Evolutionary conservation across 495 filamentous ascomycete genomes (phyloP).

Genomic region (Hypoxylon fuscum): DNA sequence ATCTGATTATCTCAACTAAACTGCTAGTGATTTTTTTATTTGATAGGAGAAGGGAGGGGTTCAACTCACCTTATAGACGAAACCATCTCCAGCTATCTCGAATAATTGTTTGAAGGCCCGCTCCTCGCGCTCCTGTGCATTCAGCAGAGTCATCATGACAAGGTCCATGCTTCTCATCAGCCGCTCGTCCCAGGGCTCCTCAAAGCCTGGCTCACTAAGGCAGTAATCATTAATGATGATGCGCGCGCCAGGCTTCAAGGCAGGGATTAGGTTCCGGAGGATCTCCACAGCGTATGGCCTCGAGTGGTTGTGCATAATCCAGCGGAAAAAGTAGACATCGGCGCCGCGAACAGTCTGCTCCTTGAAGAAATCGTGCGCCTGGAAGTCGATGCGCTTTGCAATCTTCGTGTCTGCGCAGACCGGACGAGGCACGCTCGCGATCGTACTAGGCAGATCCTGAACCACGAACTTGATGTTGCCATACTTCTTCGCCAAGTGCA

Average conservation of each 20-base stretch:
- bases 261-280: constrained; percentile 61
- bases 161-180: constrained; percentile 65
- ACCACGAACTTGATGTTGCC: constrained; percentile 62
- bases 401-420: constrained; percentile 52
- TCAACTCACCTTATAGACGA: constrained; percentile 52
- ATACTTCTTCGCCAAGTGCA: constrained; percentile 57
- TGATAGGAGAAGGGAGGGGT: constrained; percentile 1
- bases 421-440: constrained; percentile 54
- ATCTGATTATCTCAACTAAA: neutral
- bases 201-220: constrained; percentile 52
- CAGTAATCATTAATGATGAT: constrained; percentile 64
- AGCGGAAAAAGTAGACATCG: constrained; percentile 66
- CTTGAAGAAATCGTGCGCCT: constrained; percentile 64
- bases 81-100: constrained; percentile 51
- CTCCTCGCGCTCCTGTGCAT: constrained; percentile 63
- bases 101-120: constrained; percentile 60
- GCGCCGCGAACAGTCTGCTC: constrained; percentile 63
- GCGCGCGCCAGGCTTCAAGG: constrained; percentile 62
- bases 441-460: constrained; percentile 62
- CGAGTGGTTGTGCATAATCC: constrained; percentile 68
- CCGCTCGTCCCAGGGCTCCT: constrained; percentile 59
- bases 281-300: constrained; percentile 65
- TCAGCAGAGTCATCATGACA: constrained; percentile 63
- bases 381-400: constrained; percentile 52
- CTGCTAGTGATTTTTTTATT: neutral